Evolutionary conservation across 441 rosid species (phyloP).

Genomic region (Lagerstroemia fauriei): DNA sequence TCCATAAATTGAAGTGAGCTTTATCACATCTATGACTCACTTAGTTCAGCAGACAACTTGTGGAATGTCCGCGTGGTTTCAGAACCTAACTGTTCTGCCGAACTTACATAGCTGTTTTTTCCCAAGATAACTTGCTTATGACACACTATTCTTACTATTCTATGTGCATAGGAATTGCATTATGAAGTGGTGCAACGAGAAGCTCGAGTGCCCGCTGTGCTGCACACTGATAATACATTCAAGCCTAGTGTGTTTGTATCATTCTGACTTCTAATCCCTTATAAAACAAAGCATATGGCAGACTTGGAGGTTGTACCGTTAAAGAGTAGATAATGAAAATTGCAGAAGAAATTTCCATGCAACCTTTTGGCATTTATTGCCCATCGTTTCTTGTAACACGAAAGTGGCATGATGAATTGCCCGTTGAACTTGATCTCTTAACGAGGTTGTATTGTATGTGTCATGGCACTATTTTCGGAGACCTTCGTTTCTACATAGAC

Average conservation of each 20-base stretch:
- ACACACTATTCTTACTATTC: too few species aligned
- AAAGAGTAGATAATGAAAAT: too few species aligned
- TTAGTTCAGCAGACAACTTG: not conserved
- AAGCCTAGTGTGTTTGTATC: slow-evolving; percentile 75
- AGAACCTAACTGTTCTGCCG: not conserved
- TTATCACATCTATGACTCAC: not conserved
- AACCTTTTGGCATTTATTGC: too few species aligned
- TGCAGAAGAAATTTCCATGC: too few species aligned
- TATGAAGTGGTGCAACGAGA: slow-evolving; percentile 96
- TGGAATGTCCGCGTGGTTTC: not conserved
- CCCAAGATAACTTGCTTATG: not conserved
- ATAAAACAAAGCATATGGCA: not conserved
- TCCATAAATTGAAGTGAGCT: not conserved
- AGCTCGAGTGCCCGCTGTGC: slow-evolving; percentile 90
- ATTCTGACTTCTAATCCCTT: slow-evolving; percentile 65
- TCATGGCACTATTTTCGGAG: too few species aligned
- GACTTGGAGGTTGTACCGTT: not conserved
- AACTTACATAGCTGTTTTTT: not conserved
- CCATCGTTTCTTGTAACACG: too few species aligned
- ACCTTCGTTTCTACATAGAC: too few species aligned
- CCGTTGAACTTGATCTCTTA: too few species aligned
- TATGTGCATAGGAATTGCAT: slow-evolving; percentile 63
- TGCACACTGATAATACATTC: slow-evolving; percentile 81
- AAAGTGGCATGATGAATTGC: too few species aligned
- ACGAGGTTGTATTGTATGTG: too few species aligned